A percentile compares a stretch with the other conserved stretches of the same genome.
Conservation (phyloP, 106 monocot species). For the Acanthochlamys bracteata region DNA sequence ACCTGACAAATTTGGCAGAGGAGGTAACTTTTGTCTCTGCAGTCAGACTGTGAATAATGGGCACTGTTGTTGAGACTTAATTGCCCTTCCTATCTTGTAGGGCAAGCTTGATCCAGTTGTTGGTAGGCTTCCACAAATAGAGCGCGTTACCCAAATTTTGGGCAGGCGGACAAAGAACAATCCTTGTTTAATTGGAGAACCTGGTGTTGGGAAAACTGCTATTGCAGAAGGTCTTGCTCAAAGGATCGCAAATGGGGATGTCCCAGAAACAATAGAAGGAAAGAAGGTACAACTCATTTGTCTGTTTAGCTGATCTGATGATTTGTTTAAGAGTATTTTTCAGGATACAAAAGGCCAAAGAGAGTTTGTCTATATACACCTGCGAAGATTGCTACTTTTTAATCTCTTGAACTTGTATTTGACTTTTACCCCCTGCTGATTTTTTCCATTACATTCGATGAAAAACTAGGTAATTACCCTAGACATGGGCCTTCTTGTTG, state of each 20-base stretch:
- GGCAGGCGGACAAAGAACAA: constrained; percentile 43
- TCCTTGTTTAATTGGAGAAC: constrained; percentile 36
- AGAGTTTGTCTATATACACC: neutral
- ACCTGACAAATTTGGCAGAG: constrained; percentile 40
- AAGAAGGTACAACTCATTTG: constrained; percentile 18
- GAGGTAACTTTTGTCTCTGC: constrained; percentile 16
- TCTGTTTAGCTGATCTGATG: neutral
- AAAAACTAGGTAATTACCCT: constrained; percentile 25
- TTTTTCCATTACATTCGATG: neutral
- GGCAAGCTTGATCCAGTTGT: constrained; percentile 38
- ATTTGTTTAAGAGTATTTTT: too few relatives aligned
- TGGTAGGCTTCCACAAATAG: constrained; percentile 29
- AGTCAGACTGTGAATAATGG: too few relatives aligned
- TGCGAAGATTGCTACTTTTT: too few relatives aligned
- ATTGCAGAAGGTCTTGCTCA: constrained; percentile 45
- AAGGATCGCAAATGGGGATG: constrained; percentile 26
- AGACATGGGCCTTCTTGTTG: constrained; percentile 37
- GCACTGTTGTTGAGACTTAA: neutral
- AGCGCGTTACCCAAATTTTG: constrained; percentile 35
- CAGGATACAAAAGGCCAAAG: neutral
- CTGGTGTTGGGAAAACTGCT: constrained; percentile 42
- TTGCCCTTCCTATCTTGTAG: constrained; percentile 17
- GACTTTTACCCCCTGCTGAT: too few relatives aligned
- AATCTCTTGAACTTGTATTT: too few relatives aligned
- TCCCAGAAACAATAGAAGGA: constrained; percentile 32